Conservation (phyloP, 2,329 filamentous ascomycete genomes). For the Corinectria fuckeliana region DNA sequence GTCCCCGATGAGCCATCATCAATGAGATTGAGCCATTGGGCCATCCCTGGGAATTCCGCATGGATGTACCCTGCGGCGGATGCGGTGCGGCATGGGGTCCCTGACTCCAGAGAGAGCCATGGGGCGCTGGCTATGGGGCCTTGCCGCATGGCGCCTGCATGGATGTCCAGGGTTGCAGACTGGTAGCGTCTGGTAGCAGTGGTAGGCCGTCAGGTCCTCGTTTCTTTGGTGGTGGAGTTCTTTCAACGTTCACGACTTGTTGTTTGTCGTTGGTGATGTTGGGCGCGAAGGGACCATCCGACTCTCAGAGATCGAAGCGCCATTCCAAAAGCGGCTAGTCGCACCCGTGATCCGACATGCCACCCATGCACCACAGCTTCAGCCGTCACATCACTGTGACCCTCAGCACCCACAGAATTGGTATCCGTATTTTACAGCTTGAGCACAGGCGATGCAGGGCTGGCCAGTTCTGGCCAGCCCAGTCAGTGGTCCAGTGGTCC, state of each 20-base stretch:
- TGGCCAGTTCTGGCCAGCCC: neutral
- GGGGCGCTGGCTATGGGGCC: neutral
- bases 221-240: constrained; percentile 26
- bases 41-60: neutral
- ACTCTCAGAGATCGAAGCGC: constrained; percentile 26
- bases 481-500: neutral
- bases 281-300: constrained; percentile 10
- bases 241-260: constrained; percentile 20
- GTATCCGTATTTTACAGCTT: constrained; percentile 9
- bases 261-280: constrained; percentile 20
- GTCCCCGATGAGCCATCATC: neutral
- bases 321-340: constrained; percentile 20
- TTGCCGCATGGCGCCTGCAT: constrained; percentile 24
- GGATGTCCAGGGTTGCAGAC: constrained; percentile 16
- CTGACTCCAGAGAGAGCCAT: neutral
- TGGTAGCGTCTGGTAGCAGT: constrained; percentile 11
- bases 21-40: neutral
- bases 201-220: constrained; percentile 21
- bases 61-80: neutral
- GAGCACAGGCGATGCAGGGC: constrained; percentile 15
- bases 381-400: constrained; percentile 9
- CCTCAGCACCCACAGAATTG: neutral
- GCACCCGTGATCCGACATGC: constrained; percentile 31
- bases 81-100: constrained; percentile 3
- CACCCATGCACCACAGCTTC: constrained; percentile 21